phyloP scores from a whole-genome alignment of 768 basidiomycete genomes.

The Cystofilobasidium ferigula region DNA sequence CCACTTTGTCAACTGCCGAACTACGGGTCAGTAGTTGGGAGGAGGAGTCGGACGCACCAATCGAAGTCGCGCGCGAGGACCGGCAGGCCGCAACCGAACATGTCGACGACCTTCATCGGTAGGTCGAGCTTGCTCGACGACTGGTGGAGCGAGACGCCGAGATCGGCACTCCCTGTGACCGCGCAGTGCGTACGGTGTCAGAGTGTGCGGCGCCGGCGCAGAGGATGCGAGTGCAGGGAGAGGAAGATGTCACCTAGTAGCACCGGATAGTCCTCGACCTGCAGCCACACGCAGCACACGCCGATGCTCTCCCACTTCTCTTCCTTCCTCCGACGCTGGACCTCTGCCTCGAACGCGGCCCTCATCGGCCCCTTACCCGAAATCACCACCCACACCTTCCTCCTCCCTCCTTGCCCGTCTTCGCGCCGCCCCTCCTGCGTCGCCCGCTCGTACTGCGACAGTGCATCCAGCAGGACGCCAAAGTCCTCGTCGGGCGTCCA shows the following conservation, averaged over 20 bases:
- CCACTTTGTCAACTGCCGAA: no score
- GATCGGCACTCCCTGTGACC: conserved; percentile 65
- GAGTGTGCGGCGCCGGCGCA: no score
- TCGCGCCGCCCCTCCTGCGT: conserved; percentile 32
- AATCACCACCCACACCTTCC: conserved; percentile 68
- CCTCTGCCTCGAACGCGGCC: conserved; percentile 59
- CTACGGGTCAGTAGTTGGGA: no score
- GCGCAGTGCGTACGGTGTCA: neutral
- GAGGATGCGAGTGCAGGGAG: neutral
- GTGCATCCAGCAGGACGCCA: conserved; percentile 62
- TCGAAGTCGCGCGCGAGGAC: conserved; percentile 79
- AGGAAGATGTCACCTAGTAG: conserved; percentile 53
- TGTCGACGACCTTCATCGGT: conserved; percentile 98
- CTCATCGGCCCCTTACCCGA: conserved; percentile 82
- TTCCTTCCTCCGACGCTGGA: conserved; percentile 49
- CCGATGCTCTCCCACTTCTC: conserved; percentile 61
- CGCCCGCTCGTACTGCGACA: conserved; percentile 56
- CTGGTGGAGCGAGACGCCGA: conserved; percentile 81
- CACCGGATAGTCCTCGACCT: conserved; percentile 76
- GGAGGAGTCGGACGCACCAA: conserved; percentile 57
- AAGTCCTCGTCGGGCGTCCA: conserved; percentile 99
- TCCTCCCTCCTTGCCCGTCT: conserved; percentile 41
- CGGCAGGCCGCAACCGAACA: conserved; percentile 94
- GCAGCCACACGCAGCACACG: conserved; percentile 75
- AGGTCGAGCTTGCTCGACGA: conserved; percentile 84